Evolutionary conservation across 306 rosid species (phyloP), one percentile per base, ranked within the genome.

Genomic region (Cercis canadensis): DNA sequence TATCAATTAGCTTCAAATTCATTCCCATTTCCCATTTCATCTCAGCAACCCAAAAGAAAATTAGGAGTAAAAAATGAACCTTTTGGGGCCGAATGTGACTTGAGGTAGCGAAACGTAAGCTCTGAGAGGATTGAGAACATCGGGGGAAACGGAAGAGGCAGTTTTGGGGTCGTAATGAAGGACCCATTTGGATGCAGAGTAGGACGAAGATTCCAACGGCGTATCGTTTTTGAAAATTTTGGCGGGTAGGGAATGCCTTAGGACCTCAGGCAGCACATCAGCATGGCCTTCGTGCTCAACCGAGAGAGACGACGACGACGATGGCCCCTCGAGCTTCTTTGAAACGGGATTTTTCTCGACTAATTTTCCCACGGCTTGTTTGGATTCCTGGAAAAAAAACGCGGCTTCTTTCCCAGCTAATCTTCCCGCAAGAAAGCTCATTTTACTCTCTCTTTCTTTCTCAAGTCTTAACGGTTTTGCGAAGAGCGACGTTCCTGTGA

Each of bases 351-450:
- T 80, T 53, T 83, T 90, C 44, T 73, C 65, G 11, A 76, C 82
- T 34, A 88, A 85, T 46, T 89, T 87, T 31, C 85, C 70, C 6
- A 88, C 89, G 4, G 94, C 98, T 11, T 85, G 82, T 81, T 90
- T 93, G 83, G 98, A 88, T 87, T 93, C 97, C 73, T 88, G 94
- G 74, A 93, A 74, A 65, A 93, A 93, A 59, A 83, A 90, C 0
- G 98, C 97, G 0, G 87, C 98, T 78, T 93, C 98, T 82, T 88
- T 93, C 50, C 88, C 97, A 0, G 97, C 97, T 67, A 84, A 75
- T 40, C 98, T 87, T 73, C 96, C 92, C 74, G 89, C 96, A 6
- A 90, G 91, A 74, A 93, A 90, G 66, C 97, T 90, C 98, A 93
- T 90, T 17, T 61, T 45, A 13, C 31, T 10, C 8, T 43, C 51